These are phyloP conservation scores for Exophiala lecanii-corni DNA, from an alignment of 2,329 filamentous ascomycete genomes.

Conservation along the genomic window DNA sequence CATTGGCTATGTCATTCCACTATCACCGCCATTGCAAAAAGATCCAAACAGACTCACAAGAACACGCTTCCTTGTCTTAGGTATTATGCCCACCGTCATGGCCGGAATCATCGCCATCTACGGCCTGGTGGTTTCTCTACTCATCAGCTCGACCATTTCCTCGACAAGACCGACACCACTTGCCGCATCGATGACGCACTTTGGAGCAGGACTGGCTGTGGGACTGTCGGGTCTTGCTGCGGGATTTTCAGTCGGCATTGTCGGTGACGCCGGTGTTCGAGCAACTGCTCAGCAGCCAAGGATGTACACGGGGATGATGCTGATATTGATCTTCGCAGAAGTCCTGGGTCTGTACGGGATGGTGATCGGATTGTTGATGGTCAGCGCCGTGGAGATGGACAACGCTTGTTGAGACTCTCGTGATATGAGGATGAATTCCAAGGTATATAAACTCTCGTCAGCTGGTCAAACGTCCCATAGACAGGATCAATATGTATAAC, in stretches of 20 bases:
- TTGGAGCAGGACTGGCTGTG: constrained; percentile 76
- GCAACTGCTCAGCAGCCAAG: constrained; percentile 49
- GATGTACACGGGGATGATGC: constrained; percentile 83
- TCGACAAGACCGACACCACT: constrained; percentile 67
- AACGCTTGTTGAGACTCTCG: constrained; percentile 1
- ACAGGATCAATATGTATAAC: no score
- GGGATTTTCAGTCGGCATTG: constrained; percentile 80
- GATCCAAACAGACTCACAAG: no score
- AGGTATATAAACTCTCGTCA: no score
- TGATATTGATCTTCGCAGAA: constrained; percentile 99
- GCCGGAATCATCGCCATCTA: constrained; percentile 99
- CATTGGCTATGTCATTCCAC: background rate
- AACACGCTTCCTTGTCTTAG: background rate
- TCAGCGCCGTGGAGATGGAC: constrained; percentile 1
- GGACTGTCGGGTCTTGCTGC: constrained; percentile 78
- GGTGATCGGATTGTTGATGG: constrained; percentile 96
- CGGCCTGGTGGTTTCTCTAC: constrained; percentile 79
- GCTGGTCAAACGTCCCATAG: no score
- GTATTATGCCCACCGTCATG: constrained; percentile 64
- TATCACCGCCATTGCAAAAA: constrained; percentile 12
- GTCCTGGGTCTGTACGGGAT: constrained; percentile 98
- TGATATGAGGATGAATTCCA: no score
- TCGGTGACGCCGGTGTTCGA: constrained; percentile 55
- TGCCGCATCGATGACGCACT: constrained; percentile 71
- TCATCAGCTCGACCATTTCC: constrained; percentile 72